Conservation (phyloP, 305 asterid genomes). For the Petunia hybrid region DNA sequence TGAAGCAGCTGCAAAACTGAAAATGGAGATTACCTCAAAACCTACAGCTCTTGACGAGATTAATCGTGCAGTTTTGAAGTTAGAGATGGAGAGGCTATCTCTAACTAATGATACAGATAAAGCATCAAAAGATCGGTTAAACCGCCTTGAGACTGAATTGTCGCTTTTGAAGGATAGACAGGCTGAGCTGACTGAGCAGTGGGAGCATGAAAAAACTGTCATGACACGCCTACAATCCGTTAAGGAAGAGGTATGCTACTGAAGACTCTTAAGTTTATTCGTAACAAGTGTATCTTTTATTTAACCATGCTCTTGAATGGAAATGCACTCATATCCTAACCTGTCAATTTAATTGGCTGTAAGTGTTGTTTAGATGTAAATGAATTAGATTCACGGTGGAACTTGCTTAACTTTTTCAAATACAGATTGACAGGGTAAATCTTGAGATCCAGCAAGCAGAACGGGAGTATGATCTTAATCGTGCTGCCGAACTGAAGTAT, state of each 20-base stretch:
- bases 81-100: conserved; percentile 57
- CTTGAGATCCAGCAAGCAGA: conserved; percentile 97
- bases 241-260: conserved; percentile 82
- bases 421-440: conserved; percentile 91
- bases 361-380: background rate
- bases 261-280: conserved; percentile 26
- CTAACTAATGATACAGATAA: conserved; percentile 51
- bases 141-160: conserved; percentile 47
- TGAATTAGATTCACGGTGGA: conserved; percentile 14
- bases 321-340: background rate
- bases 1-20: conserved; percentile 59
- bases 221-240: conserved; percentile 52
- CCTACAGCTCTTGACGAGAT: conserved; percentile 56
- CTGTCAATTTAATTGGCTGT: background rate
- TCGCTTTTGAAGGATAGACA: conserved; percentile 44
- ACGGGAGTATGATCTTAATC: conserved; percentile 91
- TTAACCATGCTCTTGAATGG: background rate
- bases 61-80: conserved; percentile 48
- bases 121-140: conserved; percentile 52
- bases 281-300: background rate
- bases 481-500: conserved; percentile 94
- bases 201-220: conserved; percentile 51
- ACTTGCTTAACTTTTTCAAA: conserved; percentile 33
- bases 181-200: conserved; percentile 49
- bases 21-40: conserved; percentile 59